These are phyloP conservation scores for Pleomassaria siparia DNA, from an alignment of 2,329 filamentous ascomycete species.

Conservation along the genomic window DNA sequence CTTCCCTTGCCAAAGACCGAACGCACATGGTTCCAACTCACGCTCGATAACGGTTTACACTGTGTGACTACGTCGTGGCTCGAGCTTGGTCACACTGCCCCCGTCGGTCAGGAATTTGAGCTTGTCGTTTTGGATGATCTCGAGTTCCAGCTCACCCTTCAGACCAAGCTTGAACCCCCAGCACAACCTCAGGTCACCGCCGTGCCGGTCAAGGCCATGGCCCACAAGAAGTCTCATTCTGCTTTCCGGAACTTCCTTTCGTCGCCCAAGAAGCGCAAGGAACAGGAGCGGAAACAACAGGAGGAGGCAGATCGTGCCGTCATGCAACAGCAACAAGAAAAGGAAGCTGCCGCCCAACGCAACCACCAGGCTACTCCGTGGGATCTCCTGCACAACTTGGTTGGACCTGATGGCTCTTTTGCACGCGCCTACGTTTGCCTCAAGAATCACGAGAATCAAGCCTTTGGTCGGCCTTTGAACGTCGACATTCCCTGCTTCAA, in stretches of 20 bases:
- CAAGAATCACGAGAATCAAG: constrained; percentile 85
- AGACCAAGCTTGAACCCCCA: constrained; percentile 86
- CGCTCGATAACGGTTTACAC: constrained; percentile 96
- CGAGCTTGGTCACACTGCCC: constrained; percentile 85
- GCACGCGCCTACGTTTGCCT: constrained; percentile 90
- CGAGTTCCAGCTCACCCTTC: constrained; percentile 97
- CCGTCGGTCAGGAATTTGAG: constrained; percentile 97
- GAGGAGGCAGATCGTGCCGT: constrained; percentile 78
- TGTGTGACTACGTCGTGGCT: constrained; percentile 97
- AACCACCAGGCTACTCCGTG: constrained; percentile 69
- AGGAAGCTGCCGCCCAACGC: constrained; percentile 55
- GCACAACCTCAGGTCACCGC: constrained; percentile 50
- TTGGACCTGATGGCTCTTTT: constrained; percentile 91
- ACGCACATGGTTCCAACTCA: constrained; percentile 90
- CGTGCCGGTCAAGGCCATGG: constrained; percentile 65
- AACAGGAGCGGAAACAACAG: constrained; percentile 80
- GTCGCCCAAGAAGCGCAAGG: constrained; percentile 95
- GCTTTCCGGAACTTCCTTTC: constrained; percentile 83
- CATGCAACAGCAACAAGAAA: constrained; percentile 45
- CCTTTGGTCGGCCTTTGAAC: constrained; percentile 83
- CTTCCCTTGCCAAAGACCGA: constrained; percentile 88
- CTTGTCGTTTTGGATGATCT: constrained; percentile 95
- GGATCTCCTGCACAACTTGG: constrained; percentile 82
- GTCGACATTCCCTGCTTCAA: constrained; percentile 96
- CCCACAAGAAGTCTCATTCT: constrained; percentile 68